phyloP scores from a whole-genome alignment of 2,329 filamentous ascomycete genomes.

The Colletotrichum incanum region DNA sequence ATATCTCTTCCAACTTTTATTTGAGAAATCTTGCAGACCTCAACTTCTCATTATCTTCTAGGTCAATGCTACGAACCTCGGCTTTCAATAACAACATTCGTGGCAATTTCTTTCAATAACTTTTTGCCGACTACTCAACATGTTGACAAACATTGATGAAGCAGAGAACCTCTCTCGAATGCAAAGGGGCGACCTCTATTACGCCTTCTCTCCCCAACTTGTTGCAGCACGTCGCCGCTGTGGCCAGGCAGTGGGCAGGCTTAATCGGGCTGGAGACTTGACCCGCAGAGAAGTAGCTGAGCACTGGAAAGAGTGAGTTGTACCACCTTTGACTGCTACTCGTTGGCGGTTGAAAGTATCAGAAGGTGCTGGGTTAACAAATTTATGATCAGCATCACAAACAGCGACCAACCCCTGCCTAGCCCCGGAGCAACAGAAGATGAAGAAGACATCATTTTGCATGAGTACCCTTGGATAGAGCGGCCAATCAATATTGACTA shows the following conservation, averaged over 20 bases:
- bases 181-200: neutral
- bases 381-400: conserved; percentile 66
- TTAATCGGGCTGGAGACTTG: neutral
- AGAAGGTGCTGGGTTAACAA: neutral
- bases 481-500: conserved; percentile 82
- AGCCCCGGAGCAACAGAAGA: conserved; percentile 68
- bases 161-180: neutral
- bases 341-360: neutral
- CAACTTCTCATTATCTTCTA: neutral
- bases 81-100: neutral
- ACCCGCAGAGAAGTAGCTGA: neutral
- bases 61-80: neutral
- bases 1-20: neutral
- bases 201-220: neutral
- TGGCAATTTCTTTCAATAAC: neutral
- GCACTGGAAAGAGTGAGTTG: neutral
- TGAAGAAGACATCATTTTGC: conserved; percentile 76
- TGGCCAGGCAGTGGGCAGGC: neutral
- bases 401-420: conserved; percentile 75
- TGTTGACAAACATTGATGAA: neutral
- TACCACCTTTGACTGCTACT: neutral
- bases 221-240: neutral
- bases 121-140: neutral
- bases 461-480: conserved; percentile 78
- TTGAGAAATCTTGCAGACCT: neutral